Conservation (phyloP, 176 grass and related monocot genomes). For the Phragmites australis region DNA sequence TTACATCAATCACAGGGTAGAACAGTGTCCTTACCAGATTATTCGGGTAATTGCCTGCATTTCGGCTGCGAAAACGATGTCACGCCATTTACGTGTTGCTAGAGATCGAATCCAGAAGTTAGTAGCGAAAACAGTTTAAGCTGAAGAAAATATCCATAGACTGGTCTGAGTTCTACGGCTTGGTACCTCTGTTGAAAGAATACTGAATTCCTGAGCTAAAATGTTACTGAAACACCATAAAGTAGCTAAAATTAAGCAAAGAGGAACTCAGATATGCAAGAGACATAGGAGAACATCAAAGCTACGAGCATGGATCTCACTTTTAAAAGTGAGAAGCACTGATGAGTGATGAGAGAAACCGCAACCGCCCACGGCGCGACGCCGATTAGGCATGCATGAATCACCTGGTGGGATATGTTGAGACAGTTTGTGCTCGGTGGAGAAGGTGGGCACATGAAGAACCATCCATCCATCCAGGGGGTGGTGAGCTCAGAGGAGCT, state of each 20-base stretch:
- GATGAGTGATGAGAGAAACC: background rate
- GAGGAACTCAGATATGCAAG: background rate
- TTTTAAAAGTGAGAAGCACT: background rate
- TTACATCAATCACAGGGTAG: background rate
- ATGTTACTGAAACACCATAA: background rate
- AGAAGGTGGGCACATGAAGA: constrained; percentile 82
- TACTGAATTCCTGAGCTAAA: background rate
- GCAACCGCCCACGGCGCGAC: background rate
- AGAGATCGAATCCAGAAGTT: background rate
- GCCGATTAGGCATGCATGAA: background rate
- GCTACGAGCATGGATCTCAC: background rate
- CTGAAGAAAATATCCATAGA: background rate
- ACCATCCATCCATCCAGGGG: constrained; percentile 48
- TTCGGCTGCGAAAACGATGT: constrained; percentile 24
- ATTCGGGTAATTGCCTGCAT: constrained; percentile 2
- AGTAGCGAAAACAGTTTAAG: background rate
- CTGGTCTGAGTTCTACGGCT: background rate
- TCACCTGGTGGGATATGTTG: background rate
- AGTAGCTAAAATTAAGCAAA: background rate
- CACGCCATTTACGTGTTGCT: background rate
- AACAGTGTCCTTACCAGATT: background rate
- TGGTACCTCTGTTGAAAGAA: background rate
- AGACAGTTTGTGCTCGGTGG: constrained; percentile 71
- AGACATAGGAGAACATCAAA: background rate
- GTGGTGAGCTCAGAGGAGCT: background rate